These are phyloP conservation scores for Acacia confusa DNA, from an alignment of 306 rosid genomes.

Conservation along the genomic window DNA sequence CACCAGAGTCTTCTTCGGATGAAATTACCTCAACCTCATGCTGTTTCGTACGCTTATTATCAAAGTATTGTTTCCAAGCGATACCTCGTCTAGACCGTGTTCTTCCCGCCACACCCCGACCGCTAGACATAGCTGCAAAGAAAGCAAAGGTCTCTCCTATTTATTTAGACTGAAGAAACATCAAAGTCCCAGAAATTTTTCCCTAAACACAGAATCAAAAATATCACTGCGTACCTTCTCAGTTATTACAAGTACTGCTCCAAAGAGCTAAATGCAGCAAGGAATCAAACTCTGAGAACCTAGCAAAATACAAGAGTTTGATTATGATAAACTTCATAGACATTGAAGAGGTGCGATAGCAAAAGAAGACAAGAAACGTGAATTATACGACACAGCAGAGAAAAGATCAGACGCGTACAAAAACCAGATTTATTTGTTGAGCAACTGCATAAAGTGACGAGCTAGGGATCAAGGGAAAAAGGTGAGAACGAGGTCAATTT, in stretches of 20 bases:
- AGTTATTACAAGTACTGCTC: background rate
- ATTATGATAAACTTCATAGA: background rate
- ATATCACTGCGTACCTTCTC: background rate
- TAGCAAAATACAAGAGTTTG: background rate
- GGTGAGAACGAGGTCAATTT: background rate
- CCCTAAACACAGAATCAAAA: no score
- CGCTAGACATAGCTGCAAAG: background rate
- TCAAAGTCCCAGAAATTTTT: no score
- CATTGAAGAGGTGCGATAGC: background rate
- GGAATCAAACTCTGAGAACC: background rate
- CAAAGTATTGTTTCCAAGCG: background rate
- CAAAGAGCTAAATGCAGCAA: background rate
- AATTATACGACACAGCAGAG: background rate
- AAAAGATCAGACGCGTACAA: background rate
- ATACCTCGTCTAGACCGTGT: conserved; percentile 25
- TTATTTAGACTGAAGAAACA: background rate
- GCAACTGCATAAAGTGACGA: background rate
- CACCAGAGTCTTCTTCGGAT: background rate
- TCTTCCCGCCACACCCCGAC: conserved; percentile 19
- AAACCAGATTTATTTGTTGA: background rate
- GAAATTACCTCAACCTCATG: background rate
- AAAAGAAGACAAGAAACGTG: background rate
- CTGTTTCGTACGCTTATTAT: conserved; percentile 12
- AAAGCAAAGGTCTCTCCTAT: background rate
- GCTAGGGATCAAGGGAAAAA: background rate